phyloP scores from a whole-genome alignment of 306 rosid genomes.

The Cicer cuneatum region DNA sequence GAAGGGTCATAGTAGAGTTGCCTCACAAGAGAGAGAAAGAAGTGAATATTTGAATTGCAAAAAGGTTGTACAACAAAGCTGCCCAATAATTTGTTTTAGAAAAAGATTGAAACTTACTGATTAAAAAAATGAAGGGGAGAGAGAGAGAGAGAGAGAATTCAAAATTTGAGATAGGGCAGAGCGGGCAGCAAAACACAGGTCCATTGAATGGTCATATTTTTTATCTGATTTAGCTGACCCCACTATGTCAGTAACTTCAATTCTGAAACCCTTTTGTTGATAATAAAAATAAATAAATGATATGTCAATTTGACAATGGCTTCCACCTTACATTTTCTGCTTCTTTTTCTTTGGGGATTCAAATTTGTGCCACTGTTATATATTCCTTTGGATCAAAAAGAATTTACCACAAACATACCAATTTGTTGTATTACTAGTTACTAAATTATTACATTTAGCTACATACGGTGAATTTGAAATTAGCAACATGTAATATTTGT shows the following conservation, averaged over 20 bases:
- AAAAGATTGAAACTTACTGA: slow-evolving; percentile 39
- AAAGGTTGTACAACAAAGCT: slow-evolving; percentile 31
- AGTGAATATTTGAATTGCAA: slow-evolving; percentile 36
- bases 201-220: slow-evolving; percentile 37
- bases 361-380: slow-evolving; percentile 25
- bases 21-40: slow-evolving; percentile 3
- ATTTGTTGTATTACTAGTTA: background rate
- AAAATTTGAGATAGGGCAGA: slow-evolving; percentile 54
- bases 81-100: slow-evolving; percentile 51
- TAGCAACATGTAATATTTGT: background rate
- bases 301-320: background rate
- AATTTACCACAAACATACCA: background rate
- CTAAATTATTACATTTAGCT: too few species aligned
- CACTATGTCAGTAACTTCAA: slow-evolving; percentile 39
- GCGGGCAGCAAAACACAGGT: slow-evolving; percentile 35
- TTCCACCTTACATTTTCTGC: background rate
- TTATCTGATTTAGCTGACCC: slow-evolving; percentile 31
- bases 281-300: background rate
- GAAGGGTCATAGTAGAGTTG: background rate
- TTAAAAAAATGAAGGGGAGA: background rate
- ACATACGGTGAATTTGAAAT: too few species aligned
- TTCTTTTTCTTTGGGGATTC: slow-evolving; percentile 13
- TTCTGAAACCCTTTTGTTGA: background rate
- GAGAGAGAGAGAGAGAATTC: slow-evolving; percentile 47
- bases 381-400: background rate